Evolutionary conservation across 2,329 filamentous ascomycete species (phyloP), one percentile per base, ranked within the genome.

Genomic region (Chalara sp.): DNA sequence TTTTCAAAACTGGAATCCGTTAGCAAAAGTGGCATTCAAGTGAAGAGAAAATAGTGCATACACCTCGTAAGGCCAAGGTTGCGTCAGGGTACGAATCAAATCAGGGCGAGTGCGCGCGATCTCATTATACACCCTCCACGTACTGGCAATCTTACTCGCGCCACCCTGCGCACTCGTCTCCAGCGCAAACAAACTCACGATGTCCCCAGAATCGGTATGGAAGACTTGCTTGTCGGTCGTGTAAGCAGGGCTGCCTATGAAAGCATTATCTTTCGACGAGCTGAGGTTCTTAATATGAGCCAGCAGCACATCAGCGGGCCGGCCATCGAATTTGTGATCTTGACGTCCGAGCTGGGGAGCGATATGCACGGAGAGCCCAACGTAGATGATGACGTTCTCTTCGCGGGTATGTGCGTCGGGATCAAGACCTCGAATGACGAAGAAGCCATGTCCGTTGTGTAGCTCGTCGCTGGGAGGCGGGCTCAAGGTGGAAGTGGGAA

Each of bases 401-500:
- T 69, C 64, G 5, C 59, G 61, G 6, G 65, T 60, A 48, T 73
- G 68, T 3, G 55, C 46, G 5, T 69, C 62, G 2, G 69, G 60
- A 1, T 65, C 64, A 2, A 74, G 53, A 5, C 72, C 72, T 1
- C 72, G 63, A 7, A 76, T 55, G 13, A 75, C 64, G 21, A 66
- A 65, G 55, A 75, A 74, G 1, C 72, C 73, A 5, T 64, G 62
- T 2, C 72, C 71, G n/a, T 53, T 52, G 49, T 72, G 68, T 75
- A 53, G 30, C 67, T 64, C 7, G 57, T 53, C 1, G 70, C 65
- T 31, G 71, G 53, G 10, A 58, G n/a, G 64, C 62, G 21, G 21
- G 21, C 21, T 21, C 21, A 21, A 3, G 21, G 21, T 21, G 21
- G 21, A 21, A 3, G 21, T 3, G 75, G 59, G 11, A 54, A 53